A percentile compares a stretch with the other conserved stretches of the same genome.
phyloP scores from a whole-genome alignment of 2,329 filamentous ascomycete genomes.

The Nemania abortiva region DNA sequence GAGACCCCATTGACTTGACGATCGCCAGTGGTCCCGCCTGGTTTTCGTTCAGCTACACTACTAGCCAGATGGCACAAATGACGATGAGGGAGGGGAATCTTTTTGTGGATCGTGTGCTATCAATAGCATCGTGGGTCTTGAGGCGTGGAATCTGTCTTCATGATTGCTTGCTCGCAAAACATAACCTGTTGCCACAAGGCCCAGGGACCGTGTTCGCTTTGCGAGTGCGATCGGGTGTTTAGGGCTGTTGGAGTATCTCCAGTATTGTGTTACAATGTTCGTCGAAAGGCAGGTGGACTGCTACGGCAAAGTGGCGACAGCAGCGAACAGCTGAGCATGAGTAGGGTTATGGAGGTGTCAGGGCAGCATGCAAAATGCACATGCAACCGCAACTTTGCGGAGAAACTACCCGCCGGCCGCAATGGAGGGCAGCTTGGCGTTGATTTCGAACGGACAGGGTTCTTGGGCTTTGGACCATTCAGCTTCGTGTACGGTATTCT shows the following conservation, averaged over 20 bases:
- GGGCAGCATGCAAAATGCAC: slow-evolving; percentile 19
- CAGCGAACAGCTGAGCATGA: slow-evolving; percentile 8
- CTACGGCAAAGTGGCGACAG: slow-evolving; percentile 15
- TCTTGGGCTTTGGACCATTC: slow-evolving; percentile 27
- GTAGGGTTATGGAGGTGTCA: slow-evolving; percentile 17
- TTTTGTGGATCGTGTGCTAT: slow-evolving; percentile 37
- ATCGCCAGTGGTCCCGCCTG: slow-evolving; percentile 31
- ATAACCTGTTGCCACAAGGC: slow-evolving; percentile 19
- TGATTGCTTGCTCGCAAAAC: slow-evolving; percentile 12
- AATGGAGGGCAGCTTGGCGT: slow-evolving; percentile 20
- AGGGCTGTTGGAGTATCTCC: slow-evolving; percentile 16
- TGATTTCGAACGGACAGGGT: slow-evolving; percentile 28
- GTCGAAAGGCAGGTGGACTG: slow-evolving; percentile 7
- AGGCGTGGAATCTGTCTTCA: slow-evolving; percentile 8
- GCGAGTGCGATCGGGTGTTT: slow-evolving; percentile 28
- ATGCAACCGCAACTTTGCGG: slow-evolving; percentile 34
- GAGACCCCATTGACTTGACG: slow-evolving; percentile 17
- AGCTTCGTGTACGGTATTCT: slow-evolving; percentile 22
- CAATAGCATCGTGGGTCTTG: slow-evolving; percentile 35
- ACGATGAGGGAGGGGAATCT: not conserved
- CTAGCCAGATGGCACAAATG: slow-evolving; percentile 31
- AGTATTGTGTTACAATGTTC: slow-evolving; percentile 21
- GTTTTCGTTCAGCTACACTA: slow-evolving; percentile 29
- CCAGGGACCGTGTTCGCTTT: slow-evolving; percentile 24
- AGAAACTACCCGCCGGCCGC: slow-evolving; percentile 29